These are phyloP conservation scores for Mimosa bimucronata DNA, from an alignment of 306 rosid species.

Conservation along the genomic window DNA sequence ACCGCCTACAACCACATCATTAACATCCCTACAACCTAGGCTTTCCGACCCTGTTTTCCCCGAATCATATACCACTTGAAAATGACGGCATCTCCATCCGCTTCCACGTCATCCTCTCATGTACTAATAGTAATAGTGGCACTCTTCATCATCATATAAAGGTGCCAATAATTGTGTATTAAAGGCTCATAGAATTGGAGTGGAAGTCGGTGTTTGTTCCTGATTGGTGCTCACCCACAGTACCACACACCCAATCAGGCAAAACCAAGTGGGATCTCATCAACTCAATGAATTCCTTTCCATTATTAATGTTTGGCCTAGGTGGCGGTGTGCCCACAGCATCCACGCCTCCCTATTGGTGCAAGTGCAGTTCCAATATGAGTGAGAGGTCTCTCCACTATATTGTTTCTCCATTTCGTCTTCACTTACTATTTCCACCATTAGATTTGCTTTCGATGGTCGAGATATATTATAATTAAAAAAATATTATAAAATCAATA, in stretches of 20 bases:
- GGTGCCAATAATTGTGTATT: background rate
- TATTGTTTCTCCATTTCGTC: no score
- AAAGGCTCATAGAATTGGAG: background rate
- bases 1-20: background rate
- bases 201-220: background rate
- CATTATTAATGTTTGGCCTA: background rate
- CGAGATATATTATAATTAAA: no score
- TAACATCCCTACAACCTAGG: background rate
- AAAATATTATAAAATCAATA: no score
- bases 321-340: background rate
- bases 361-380: background rate
- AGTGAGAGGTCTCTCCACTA: no score
- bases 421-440: no score
- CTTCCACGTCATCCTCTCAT: background rate
- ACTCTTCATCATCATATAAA: background rate
- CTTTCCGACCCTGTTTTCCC: background rate
- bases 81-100: background rate
- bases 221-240: background rate
- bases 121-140: background rate
- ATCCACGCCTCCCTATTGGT: background rate
- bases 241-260: background rate
- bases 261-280: constrained; percentile 1
- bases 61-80: background rate
- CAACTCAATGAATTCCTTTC: background rate
- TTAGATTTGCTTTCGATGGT: no score